A percentile compares a stretch with the other conserved stretches of the same genome.
phyloP scores from a whole-genome alignment of 352 stramenopile genomes.

The Globisporangium spinosum region DNA sequence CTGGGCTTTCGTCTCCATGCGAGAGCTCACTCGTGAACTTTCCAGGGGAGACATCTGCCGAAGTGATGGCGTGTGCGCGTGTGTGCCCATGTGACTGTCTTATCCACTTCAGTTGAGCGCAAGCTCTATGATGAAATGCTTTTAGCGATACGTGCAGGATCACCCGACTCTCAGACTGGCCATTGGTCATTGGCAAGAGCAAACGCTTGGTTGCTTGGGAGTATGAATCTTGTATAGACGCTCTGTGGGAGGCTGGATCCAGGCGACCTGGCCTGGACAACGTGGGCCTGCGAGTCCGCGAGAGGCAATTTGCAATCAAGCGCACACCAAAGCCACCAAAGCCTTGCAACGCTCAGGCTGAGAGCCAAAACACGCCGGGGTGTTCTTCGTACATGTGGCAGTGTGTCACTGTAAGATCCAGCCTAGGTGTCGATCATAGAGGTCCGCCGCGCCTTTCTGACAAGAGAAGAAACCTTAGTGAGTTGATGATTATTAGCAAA shows the following conservation, averaged over 20 bases:
- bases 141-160: not conserved
- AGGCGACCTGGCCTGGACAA: not conserved
- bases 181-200: not conserved
- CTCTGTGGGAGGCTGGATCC: not conserved
- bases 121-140: not conserved
- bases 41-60: not conserved
- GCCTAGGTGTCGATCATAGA: not conserved
- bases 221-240: too few species aligned
- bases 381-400: not conserved
- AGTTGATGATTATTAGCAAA: not conserved
- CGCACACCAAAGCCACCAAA: too few species aligned
- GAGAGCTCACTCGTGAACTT: not conserved
- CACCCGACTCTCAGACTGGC: not conserved
- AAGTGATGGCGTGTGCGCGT: not conserved
- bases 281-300: not conserved
- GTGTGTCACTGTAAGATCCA: not conserved
- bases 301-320: not conserved
- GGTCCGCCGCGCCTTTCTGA: not conserved
- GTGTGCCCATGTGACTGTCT: not conserved
- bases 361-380: not conserved
- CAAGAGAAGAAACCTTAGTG: not conserved
- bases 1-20: not conserved
- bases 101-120: not conserved
- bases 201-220: not conserved
- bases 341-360: too few species aligned